Percentiles rank a stretch among this genome's conserved stretches.
These are phyloP conservation scores for Malus fusca DNA, from an alignment of 306 rosid genomes.

Conservation along the genomic window DNA sequence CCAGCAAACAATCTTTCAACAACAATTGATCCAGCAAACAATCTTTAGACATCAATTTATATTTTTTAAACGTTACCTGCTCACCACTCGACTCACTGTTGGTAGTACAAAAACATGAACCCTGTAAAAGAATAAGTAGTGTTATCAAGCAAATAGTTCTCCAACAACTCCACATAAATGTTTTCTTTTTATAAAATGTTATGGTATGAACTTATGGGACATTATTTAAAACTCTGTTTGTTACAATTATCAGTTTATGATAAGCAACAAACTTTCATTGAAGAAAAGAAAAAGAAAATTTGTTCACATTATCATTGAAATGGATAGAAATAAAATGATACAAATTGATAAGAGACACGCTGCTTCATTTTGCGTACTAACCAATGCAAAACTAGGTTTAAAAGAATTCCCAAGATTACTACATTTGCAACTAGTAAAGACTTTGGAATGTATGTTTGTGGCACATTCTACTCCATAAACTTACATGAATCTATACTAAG, in stretches of 20 bases:
- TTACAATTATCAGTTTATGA: neutral
- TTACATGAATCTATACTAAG: neutral
- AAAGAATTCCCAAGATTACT: neutral
- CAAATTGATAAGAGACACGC: neutral
- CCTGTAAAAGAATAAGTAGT: conserved; percentile 41
- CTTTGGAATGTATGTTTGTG: neutral
- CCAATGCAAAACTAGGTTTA: neutral
- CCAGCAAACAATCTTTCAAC: neutral
- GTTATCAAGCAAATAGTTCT: conserved; percentile 13
- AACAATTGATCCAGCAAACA: neutral
- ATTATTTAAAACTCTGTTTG: neutral
- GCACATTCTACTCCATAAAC: neutral
- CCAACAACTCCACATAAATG: conserved; percentile 10
- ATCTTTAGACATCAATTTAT: neutral
- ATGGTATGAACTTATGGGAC: neutral
- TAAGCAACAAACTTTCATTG: neutral
- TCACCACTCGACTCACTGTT: conserved; percentile 74
- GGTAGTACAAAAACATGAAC: conserved; percentile 90
- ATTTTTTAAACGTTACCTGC: conserved; percentile 45
- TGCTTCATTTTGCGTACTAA: neutral
- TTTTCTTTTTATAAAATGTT: neutral
- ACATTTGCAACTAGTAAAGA: neutral
- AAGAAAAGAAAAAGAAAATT: neutral
- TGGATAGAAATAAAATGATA: neutral
- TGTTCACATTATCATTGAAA: neutral